A percentile compares a stretch with the other conserved stretches of the same genome.
Conservation (phyloP, 176 grass and related monocot species). For the Oryza australiensis region DNA sequence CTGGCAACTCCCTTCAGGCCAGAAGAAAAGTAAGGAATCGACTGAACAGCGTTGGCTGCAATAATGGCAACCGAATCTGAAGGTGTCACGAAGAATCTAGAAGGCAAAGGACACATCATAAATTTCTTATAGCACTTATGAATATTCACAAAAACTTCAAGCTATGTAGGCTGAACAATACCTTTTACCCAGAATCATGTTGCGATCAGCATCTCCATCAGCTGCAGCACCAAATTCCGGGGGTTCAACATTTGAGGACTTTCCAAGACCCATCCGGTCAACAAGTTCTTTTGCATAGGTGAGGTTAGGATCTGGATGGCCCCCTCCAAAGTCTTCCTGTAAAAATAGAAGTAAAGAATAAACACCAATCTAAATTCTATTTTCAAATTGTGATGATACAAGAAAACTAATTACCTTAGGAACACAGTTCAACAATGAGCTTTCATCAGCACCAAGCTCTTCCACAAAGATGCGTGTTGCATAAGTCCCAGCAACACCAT, state of each 20-base stretch:
- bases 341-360: slow-evolving; percentile 33
- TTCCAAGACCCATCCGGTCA: slow-evolving; percentile 89
- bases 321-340: slow-evolving; percentile 99
- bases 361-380: slow-evolving; percentile 3
- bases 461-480: slow-evolving; percentile 90
- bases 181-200: slow-evolving; percentile 99
- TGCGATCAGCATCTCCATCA: slow-evolving; percentile 99
- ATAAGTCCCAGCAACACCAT: slow-evolving; percentile 93
- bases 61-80: slow-evolving; percentile 99
- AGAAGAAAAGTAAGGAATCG: slow-evolving; percentile 93
- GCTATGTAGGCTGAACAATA: slow-evolving; percentile 20
- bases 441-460: slow-evolving; percentile 93
- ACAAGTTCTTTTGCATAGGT: slow-evolving; percentile 99
- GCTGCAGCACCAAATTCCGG: slow-evolving; percentile 98
- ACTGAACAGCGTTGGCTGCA: slow-evolving; percentile 93
- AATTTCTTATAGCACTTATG: slow-evolving; percentile 18
- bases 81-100: slow-evolving; percentile 96
- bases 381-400: slow-evolving; percentile 5
- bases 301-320: slow-evolving; percentile 94
- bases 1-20: slow-evolving; percentile 98
- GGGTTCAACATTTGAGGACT: slow-evolving; percentile 62
- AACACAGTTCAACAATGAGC: slow-evolving; percentile 87
- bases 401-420: slow-evolving; percentile 61
- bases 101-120: slow-evolving; percentile 28
- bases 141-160: neutral